Evolutionary conservation across 352 stramenopile species (phyloP), one percentile per base, ranked within the genome.

Genomic region (Phytophthora lateralis): DNA sequence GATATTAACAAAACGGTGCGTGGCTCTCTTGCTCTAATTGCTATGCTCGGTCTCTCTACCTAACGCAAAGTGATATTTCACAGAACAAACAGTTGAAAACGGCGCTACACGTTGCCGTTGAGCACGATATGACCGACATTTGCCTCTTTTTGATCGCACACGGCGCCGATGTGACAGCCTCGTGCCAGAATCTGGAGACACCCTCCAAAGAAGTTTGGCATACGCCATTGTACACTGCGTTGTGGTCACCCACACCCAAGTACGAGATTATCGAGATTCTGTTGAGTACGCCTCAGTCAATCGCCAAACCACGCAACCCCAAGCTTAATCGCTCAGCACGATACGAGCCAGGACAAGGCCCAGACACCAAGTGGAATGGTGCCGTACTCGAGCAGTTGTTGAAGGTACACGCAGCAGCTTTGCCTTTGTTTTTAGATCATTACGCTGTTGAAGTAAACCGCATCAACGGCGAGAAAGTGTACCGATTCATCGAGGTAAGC

Each of bases 51-150:
- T n/a, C 2, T 15, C 18, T 10, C 18, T 45, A 1, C 39, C 9
- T 26, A 45, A 14, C 17, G 14, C n/a, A 27, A 27, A 6, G 3
- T 45, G 39, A 42, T 26, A 44, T 47, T 41, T 20, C 10, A 42
- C 54, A 82, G 74, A 86, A 86, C 60, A 81, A 81, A 24, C 69
- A 80, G 12, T 43, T 76, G 43, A 79, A 83, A 62, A 86, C 76
- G 4, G 63, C 76, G 9, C 48, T 86, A 1, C 76, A 86, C 21
- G 30, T 81, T 24, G 68, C 76, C 9, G 76, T 76, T 26, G 69
- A 86, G 42, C 62, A 69, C 29, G 66, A 73, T 11, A 75, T 75
- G 39, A 50, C 65, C 5, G 63, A 78, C 2, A 55, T 84, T 39
- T 78, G 70, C 27, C 11, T 69, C 10, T 78, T 84, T 12, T 58